Conservation (phyloP, 352 stramenopile species). For the Pythium periplocum region DNA sequence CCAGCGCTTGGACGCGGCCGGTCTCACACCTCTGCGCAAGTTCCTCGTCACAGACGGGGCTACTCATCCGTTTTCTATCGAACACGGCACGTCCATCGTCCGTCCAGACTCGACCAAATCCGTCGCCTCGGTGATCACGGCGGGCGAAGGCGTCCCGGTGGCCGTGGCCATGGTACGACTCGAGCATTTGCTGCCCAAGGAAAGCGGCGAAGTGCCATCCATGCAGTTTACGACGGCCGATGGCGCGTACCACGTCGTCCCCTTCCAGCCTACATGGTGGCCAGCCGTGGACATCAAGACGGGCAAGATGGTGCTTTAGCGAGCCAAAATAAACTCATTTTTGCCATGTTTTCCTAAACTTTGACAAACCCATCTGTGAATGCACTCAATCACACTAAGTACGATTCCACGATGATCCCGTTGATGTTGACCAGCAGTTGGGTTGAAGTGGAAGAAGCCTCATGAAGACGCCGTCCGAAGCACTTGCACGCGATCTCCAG, state of each 20-base stretch:
- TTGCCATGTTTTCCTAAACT: no score
- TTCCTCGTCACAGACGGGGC: conserved; percentile 33
- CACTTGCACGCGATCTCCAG: not conserved
- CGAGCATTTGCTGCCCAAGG: conserved; percentile 48
- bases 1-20: conserved; percentile 41
- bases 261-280: conserved; percentile 78
- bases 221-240: conserved; percentile 68
- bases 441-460: conserved; percentile 2
- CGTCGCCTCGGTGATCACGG: conserved; percentile 44
- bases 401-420: no score
- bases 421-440: no score
- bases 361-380: no score
- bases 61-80: conserved; percentile 16
- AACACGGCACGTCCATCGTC: conserved; percentile 46
- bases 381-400: no score
- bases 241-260: conserved; percentile 59
- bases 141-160: conserved; percentile 34
- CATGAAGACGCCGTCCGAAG: conserved; percentile 1
- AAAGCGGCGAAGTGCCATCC: conserved; percentile 26
- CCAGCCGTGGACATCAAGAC: conserved; percentile 55
- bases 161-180: conserved; percentile 77
- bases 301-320: conserved; percentile 68
- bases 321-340: not conserved
- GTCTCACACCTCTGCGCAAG: conserved; percentile 31
- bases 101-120: conserved; percentile 51